These are phyloP conservation scores for Nakazawaea siamensis DNA, from an alignment of 805 yeast genomes.

Conservation along the genomic window DNA sequence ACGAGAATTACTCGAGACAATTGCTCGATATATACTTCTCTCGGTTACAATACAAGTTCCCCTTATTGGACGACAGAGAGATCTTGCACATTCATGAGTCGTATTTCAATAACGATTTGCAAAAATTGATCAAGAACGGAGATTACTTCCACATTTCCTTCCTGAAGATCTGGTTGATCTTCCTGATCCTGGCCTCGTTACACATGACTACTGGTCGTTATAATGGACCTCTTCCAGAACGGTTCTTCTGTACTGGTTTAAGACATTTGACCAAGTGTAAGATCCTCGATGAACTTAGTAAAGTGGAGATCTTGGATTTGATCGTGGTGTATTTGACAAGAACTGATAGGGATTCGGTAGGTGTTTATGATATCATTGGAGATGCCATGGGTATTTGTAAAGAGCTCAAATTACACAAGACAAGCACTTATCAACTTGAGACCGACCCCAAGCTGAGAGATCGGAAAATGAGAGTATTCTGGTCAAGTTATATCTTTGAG, in stretches of 20 bases:
- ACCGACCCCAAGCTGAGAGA: slow-evolving; percentile 19
- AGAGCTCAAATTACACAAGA: slow-evolving; percentile 27
- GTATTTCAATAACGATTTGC: slow-evolving; percentile 28
- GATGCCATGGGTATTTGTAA: slow-evolving; percentile 43
- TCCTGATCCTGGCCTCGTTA: slow-evolving; percentile 41
- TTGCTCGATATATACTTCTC: slow-evolving; percentile 49
- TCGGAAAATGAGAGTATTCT: slow-evolving; percentile 45
- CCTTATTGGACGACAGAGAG: slow-evolving; percentile 44
- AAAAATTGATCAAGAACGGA: slow-evolving; percentile 26
- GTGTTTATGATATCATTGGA: slow-evolving; percentile 41
- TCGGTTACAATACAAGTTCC: slow-evolving; percentile 48
- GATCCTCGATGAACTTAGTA: slow-evolving; percentile 31
- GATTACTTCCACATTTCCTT: slow-evolving; percentile 43
- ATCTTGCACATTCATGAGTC: slow-evolving; percentile 41
- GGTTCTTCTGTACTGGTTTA: slow-evolving; percentile 53
- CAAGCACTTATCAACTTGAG: slow-evolving; percentile 23
- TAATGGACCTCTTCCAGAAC: slow-evolving; percentile 43
- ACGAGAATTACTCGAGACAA: slow-evolving; percentile 38
- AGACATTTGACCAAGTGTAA: slow-evolving; percentile 43
- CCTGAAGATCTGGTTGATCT: slow-evolving; percentile 49
- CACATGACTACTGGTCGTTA: slow-evolving; percentile 51
- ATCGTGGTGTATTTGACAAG: slow-evolving; percentile 48
- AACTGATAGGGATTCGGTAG: slow-evolving; percentile 52
- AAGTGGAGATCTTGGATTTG: slow-evolving; percentile 43
- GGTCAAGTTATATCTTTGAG: slow-evolving; percentile 58